These are phyloP conservation scores for Acanthamoeba lenticulata DNA, from an alignment of 208 protist genomes.

Conservation along the genomic window DNA sequence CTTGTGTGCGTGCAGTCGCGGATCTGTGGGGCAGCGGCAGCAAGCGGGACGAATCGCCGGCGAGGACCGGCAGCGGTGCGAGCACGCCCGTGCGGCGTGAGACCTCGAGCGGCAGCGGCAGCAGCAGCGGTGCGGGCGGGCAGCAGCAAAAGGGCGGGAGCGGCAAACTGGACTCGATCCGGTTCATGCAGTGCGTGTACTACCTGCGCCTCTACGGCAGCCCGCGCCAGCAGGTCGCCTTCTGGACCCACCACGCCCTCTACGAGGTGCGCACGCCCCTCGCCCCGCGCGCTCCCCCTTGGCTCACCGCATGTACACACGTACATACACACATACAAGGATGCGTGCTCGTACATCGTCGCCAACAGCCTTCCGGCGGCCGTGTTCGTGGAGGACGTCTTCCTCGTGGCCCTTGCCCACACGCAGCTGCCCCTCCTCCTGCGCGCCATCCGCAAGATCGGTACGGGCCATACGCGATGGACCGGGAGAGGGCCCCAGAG, in stretches of 20 bases:
- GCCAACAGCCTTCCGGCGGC: constrained; percentile 30
- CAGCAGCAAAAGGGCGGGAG: not conserved
- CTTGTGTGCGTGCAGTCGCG: not conserved
- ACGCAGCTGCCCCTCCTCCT: not conserved
- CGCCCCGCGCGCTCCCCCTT: not conserved
- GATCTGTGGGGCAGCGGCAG: not conserved
- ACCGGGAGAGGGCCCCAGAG: too few species aligned
- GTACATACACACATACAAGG: too few species aligned
- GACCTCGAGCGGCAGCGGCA: not conserved
- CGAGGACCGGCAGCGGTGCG: not conserved
- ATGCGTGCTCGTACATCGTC: constrained; percentile 44
- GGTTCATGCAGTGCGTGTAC: constrained; percentile 72
- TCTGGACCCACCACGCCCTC: constrained; percentile 71
- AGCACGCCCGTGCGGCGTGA: not conserved
- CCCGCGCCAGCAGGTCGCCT: constrained; percentile 64
- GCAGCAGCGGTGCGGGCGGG: too few species aligned
- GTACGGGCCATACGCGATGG: not conserved
- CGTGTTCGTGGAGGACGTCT: constrained; percentile 79
- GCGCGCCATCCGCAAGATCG: not conserved
- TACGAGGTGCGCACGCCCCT: constrained; percentile 1
- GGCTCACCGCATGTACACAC: not conserved
- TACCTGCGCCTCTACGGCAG: constrained; percentile 78
- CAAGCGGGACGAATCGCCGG: not conserved
- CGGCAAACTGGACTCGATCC: constrained; percentile 20
- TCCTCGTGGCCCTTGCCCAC: constrained; percentile 13